phyloP scores from a whole-genome alignment of 2,329 filamentous ascomycete genomes.

The Pseudogymnoascus verrucosus region DNA sequence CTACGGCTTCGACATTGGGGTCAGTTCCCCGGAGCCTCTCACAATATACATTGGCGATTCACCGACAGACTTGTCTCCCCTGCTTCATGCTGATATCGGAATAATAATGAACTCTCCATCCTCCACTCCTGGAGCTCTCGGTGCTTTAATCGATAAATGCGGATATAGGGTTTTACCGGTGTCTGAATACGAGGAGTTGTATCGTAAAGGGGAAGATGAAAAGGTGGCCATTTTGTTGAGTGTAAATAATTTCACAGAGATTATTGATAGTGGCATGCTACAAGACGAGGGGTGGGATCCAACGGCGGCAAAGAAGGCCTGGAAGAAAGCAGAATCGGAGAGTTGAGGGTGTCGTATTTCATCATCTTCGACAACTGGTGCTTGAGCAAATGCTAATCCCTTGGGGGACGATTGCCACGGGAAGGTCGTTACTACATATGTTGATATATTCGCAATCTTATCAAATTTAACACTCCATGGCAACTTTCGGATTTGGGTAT shows the following conservation, averaged over 20 bases:
- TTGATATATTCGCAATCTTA: neutral
- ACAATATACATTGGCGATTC: conserved; percentile 26
- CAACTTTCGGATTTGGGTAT: neutral
- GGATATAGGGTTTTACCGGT: conserved; percentile 16
- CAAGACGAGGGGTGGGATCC: neutral
- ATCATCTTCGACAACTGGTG: neutral
- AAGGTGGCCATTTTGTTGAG: conserved; percentile 10
- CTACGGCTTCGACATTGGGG: neutral
- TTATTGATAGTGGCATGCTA: conserved; percentile 15
- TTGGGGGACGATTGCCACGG: neutral
- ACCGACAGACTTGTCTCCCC: conserved; percentile 25
- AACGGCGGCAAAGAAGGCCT: neutral
- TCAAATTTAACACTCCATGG: neutral
- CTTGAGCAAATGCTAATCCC: neutral
- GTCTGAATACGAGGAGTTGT: conserved; percentile 14
- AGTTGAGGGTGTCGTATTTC: neutral
- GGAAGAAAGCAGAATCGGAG: neutral
- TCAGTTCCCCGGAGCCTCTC: neutral
- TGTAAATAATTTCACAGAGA: conserved; percentile 20
- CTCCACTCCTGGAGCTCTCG: neutral
- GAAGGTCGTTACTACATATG: neutral
- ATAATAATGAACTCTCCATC: conserved; percentile 18
- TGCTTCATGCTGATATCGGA: conserved; percentile 17
- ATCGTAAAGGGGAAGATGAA: conserved; percentile 13
- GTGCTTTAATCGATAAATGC: conserved; percentile 14